Evolutionary conservation across 2,329 filamentous ascomycete genomes (phyloP), one percentile per base, ranked within the genome.

Genomic region (Colletotrichum coccodes): DNA sequence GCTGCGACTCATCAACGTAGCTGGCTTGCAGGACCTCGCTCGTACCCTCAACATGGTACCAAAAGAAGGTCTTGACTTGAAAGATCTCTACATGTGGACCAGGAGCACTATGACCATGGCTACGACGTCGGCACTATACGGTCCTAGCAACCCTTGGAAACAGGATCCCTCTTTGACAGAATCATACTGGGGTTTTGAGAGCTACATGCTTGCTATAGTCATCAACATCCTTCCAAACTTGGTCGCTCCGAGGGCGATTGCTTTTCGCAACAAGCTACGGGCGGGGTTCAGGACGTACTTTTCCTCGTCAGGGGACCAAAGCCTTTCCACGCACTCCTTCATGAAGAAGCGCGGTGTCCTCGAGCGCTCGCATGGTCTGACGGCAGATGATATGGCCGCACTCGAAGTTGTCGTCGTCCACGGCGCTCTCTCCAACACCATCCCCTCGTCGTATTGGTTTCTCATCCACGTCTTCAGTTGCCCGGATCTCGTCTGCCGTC

Each of bases 111-210:
- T 84, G 61, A 80, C 79, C 4, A 60, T 78, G 3, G 80, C 81
- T 9, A 81, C 79, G 0, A 77, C 76, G 18, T 69, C 76, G 30
- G 77, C 80, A 4, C 74, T 86, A 30, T 84, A 80, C 50, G 83
- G 84, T 4, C 76, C 80, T 1, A 63, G 79, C 2, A 83, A 85
- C 65, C 82, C 82, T 0, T 78, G 84, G 52, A 75, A 72, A 16
- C 32, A 9, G 9, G 30, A 81, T n/a, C 72, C 75, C 2, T 65
- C 68, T 8, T 68, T 83, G 4, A 59, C n/a, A n/a, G n/a, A n/a
- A n/a, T n/a, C n/a, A n/a, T n/a, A n/a, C 42, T 77, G 76, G 76
- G 70, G 72, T 50, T 78, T 75, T 70, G n/a, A n/a, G n/a, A n/a
- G n/a, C n/a, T n/a, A 73, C 52, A 65, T 73, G 50, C 66, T 70